phyloP scores from a whole-genome alignment of 768 basidiomycete species.

The Glaciozyma martinii region DNA sequence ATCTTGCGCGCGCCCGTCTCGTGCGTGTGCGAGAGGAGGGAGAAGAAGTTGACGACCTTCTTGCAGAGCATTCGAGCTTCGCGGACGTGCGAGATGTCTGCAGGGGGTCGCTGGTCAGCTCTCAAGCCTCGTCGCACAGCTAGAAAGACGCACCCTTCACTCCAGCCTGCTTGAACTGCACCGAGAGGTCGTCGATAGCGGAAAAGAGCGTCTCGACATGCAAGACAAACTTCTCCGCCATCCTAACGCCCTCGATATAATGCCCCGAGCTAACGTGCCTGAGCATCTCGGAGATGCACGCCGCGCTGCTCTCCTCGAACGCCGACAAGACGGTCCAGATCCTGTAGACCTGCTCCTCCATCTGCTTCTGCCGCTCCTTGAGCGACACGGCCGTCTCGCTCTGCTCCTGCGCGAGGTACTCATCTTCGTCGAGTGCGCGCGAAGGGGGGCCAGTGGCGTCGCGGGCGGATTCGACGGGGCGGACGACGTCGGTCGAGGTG shows the following conservation, averaged over 20 bases:
- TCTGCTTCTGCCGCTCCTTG: slow-evolving; percentile 79
- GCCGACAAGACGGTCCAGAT: slow-evolving; percentile 98
- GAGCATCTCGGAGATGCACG: slow-evolving; percentile 98
- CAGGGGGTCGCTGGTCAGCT: background rate
- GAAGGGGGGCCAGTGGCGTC: background rate
- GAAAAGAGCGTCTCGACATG: slow-evolving; percentile 97
- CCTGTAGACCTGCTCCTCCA: slow-evolving; percentile 96
- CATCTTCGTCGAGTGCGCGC: slow-evolving; percentile 30
- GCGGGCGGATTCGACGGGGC: background rate
- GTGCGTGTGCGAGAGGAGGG: slow-evolving; percentile 87
- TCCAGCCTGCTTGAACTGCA: slow-evolving; percentile 64
- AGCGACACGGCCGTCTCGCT: slow-evolving; percentile 66
- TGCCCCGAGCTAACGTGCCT: slow-evolving; percentile 93
- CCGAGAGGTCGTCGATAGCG: slow-evolving; percentile 91
- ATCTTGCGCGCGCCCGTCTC: slow-evolving; percentile 81
- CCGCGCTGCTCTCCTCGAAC: slow-evolving; percentile 98
- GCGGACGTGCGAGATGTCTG: slow-evolving; percentile 81
- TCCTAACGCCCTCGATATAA: slow-evolving; percentile 90
- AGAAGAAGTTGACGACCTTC: slow-evolving; percentile 97
- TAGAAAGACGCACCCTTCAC: slow-evolving; percentile 64
- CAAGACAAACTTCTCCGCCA: slow-evolving; percentile 97
- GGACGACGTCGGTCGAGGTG: background rate
- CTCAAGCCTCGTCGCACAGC: background rate
- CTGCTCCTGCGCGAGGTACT: slow-evolving; percentile 67
- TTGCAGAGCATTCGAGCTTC: slow-evolving; percentile 98